phyloP scores from a whole-genome alignment of 805 yeast species.

The Blastobotrys chiropterorum region DNA sequence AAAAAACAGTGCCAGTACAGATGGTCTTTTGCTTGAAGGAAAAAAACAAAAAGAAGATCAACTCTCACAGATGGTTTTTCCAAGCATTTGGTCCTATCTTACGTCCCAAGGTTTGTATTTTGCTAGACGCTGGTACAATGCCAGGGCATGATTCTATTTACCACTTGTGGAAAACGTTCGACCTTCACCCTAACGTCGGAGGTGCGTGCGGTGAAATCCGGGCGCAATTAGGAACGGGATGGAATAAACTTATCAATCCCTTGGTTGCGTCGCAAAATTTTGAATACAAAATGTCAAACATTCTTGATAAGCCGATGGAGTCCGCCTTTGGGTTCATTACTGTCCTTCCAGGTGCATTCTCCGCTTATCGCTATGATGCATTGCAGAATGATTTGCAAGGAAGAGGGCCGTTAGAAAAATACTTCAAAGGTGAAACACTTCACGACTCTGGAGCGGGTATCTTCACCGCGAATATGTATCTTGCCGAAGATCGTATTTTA shows the following conservation, averaged over 20 bases:
- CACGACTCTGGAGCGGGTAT: slow-evolving; percentile 63
- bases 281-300: slow-evolving; percentile 93
- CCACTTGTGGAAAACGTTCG: slow-evolving; percentile 96
- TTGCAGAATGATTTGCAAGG: slow-evolving; percentile 80
- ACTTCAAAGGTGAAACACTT: slow-evolving; percentile 79
- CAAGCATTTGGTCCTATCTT: slow-evolving; percentile 89
- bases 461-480: slow-evolving; percentile 92
- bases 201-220: slow-evolving; percentile 99
- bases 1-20: slow-evolving; percentile 91
- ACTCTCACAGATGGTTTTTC: slow-evolving; percentile 96
- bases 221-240: slow-evolving; percentile 86
- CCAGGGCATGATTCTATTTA: slow-evolving; percentile 87
- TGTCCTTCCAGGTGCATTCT: slow-evolving; percentile 92
- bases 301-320: slow-evolving; percentile 89
- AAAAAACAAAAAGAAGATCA: slow-evolving; percentile 84
- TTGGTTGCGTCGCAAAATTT: slow-evolving; percentile 94
- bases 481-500: slow-evolving; percentile 93
- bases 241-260: slow-evolving; percentile 82
- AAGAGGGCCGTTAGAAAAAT: slow-evolving; percentile 82
- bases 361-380: slow-evolving; percentile 90
- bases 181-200: slow-evolving; percentile 91
- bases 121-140: slow-evolving; percentile 95
- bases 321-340: slow-evolving; percentile 88
- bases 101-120: slow-evolving; percentile 83
- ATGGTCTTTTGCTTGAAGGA: slow-evolving; percentile 89